These are phyloP conservation scores for Cercospora sp. DNA, from an alignment of 2,329 filamentous ascomycete genomes.

Conservation along the genomic window DNA sequence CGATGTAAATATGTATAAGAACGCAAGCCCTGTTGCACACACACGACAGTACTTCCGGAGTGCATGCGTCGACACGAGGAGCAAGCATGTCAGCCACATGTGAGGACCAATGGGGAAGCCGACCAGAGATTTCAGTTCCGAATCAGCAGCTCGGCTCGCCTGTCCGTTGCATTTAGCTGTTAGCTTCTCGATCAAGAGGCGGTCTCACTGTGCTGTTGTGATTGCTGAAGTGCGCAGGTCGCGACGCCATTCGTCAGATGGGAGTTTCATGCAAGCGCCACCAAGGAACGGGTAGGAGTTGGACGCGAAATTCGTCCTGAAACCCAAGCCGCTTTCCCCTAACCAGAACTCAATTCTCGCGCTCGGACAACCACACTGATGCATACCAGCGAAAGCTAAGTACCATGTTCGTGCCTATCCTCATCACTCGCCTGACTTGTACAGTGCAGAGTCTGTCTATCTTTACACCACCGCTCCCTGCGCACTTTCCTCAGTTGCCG, in stretches of 20 bases:
- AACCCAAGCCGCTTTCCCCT: conserved; percentile 15
- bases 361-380: conserved; percentile 15
- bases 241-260: conserved; percentile 7
- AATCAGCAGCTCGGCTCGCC: conserved; percentile 1
- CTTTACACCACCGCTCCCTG: conserved; percentile 5
- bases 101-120: conserved; percentile 10
- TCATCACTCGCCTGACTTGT: conserved; percentile 12
- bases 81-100: conserved; percentile 9
- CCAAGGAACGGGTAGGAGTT: conserved; percentile 10
- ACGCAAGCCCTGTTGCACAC: conserved; percentile 17
- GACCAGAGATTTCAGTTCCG: conserved; percentile 11
- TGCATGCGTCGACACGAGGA: conserved; percentile 11
- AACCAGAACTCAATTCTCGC: conserved; percentile 21
- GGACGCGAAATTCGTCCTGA: conserved; percentile 16
- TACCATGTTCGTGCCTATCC: conserved; percentile 15
- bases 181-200: neutral
- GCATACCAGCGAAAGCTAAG: conserved; percentile 16
- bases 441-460: conserved; percentile 8
- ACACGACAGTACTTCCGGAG: conserved; percentile 7
- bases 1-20: conserved; percentile 35
- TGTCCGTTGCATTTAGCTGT: conserved; percentile 1
- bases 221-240: neutral
- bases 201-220: conserved; percentile 13
- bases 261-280: conserved; percentile 12
- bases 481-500: conserved; percentile 11